These are phyloP conservation scores for Metschnikowia proteae DNA, from an alignment of 805 yeast genomes.

Conservation along the genomic window DNA sequence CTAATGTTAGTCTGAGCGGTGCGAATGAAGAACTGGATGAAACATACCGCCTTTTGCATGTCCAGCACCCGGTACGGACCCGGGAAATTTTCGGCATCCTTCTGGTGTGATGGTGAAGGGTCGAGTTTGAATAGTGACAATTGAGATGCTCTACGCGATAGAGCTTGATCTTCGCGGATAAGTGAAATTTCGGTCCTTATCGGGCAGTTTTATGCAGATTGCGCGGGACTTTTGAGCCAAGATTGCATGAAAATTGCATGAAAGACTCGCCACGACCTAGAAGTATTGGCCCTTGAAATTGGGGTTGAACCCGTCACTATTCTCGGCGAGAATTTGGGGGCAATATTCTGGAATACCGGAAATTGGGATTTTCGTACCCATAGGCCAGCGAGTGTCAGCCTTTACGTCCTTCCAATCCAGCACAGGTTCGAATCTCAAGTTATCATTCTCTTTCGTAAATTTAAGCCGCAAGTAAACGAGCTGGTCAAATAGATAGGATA, in stretches of 20 bases:
- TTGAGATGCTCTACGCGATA: not conserved
- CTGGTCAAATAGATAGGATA: slow-evolving; percentile 39
- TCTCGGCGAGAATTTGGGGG: slow-evolving; percentile 16
- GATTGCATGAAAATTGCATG: not conserved
- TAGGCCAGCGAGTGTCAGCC: slow-evolving; percentile 42
- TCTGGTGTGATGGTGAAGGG: too few species aligned
- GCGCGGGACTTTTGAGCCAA: not conserved
- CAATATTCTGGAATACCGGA: slow-evolving; percentile 22
- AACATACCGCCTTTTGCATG: slow-evolving; percentile 48
- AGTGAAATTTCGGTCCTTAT: not conserved
- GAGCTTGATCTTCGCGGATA: not conserved
- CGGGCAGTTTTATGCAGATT: not conserved
- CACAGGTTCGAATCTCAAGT: slow-evolving; percentile 35
- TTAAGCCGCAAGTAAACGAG: slow-evolving; percentile 38
- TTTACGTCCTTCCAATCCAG: slow-evolving; percentile 32
- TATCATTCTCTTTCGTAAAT: slow-evolving; percentile 42
- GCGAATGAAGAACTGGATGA: too few species aligned
- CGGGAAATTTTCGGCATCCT: slow-evolving; percentile 41
- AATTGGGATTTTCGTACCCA: slow-evolving; percentile 36
- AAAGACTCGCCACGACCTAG: not conserved
- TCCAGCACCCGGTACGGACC: slow-evolving; percentile 57
- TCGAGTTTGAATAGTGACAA: not conserved
- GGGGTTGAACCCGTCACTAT: not conserved
- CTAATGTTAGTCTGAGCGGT: slow-evolving; percentile 23
- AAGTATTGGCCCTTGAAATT: slow-evolving; percentile 2